Percentiles rank a stretch among this genome's conserved stretches.
Conservation (phyloP, 768 basidiomycete genomes). For the Brasilioporus rufonigricans region DNA sequence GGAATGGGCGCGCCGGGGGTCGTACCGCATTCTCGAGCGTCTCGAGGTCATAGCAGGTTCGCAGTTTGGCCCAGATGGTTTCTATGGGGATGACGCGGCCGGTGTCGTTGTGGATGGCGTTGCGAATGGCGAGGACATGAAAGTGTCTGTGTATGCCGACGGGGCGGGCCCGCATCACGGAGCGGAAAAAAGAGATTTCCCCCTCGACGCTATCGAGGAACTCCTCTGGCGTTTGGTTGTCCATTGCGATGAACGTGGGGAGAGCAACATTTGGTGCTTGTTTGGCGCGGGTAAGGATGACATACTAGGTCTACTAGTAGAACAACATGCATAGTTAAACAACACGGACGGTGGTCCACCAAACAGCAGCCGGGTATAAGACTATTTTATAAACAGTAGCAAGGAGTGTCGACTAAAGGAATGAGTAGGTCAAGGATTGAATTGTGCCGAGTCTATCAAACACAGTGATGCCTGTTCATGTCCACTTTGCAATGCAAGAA, state of each 20-base stretch:
- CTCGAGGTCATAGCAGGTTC: constrained; percentile 70
- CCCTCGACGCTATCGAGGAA: constrained; percentile 76
- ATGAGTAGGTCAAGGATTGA: constrained; percentile 12
- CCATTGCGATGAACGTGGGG: constrained; percentile 16
- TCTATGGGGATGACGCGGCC: constrained; percentile 56
- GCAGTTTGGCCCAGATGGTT: constrained; percentile 74
- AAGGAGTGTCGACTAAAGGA: constrained; percentile 28
- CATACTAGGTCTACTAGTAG: constrained; percentile 11
- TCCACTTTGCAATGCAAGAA: constrained; percentile 27
- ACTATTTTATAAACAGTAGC: constrained; percentile 26
- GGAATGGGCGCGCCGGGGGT: not conserved
- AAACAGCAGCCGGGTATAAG: constrained; percentile 24
- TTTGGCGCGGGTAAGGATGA: constrained; percentile 16
- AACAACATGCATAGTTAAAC: constrained; percentile 24
- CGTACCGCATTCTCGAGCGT: constrained; percentile 62
- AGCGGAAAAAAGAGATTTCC: constrained; percentile 83
- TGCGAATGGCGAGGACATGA: constrained; percentile 73
- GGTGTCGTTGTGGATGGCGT: constrained; percentile 69
- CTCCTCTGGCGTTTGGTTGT: constrained; percentile 29
- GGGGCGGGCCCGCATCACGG: constrained; percentile 77
- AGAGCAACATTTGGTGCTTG: constrained; percentile 8
- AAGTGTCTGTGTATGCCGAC: constrained; percentile 83
- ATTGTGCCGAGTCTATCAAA: constrained; percentile 9
- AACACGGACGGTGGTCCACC: constrained; percentile 14
- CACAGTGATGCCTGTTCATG: constrained; percentile 12